Conservation (phyloP, 192 early-diverging fungal genomes). For the Coemansia sp. region DNA sequence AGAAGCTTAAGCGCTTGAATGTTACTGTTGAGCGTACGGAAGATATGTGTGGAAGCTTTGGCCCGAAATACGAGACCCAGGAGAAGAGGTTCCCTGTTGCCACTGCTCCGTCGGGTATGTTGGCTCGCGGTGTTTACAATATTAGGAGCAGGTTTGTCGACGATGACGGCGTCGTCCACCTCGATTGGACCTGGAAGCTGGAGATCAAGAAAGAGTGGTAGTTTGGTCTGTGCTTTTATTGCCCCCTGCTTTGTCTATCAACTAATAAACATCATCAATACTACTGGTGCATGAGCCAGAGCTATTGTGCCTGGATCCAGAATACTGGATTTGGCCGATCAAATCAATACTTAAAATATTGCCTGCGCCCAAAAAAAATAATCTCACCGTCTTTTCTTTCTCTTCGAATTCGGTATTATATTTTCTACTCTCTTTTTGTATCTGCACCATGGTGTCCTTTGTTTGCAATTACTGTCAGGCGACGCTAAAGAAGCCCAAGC, state of each 20-base stretch:
- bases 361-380: background rate
- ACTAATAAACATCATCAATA: background rate
- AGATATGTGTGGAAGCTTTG: constrained; percentile 97
- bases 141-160: constrained; percentile 93
- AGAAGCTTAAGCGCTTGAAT: constrained; percentile 87
- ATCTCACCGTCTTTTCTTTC: background rate
- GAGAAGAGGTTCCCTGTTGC: constrained; percentile 81
- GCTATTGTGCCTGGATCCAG: background rate
- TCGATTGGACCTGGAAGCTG: constrained; percentile 84
- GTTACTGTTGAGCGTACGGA: constrained; percentile 87
- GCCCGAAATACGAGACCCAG: constrained; percentile 74
- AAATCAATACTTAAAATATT: background rate
- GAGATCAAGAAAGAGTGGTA: constrained; percentile 93
- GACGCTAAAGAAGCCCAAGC: constrained; percentile 93
- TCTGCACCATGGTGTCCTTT: constrained; percentile 61
- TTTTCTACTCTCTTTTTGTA: constrained; percentile 7
- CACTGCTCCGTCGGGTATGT: constrained; percentile 89
- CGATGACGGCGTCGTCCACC: constrained; percentile 81
- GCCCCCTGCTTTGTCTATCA: background rate
- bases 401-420: background rate
- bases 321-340: background rate
- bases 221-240: background rate
- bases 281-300: background rate
- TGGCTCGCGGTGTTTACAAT: constrained; percentile 90
- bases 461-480: constrained; percentile 76